Percentiles rank a stretch among this genome's conserved stretches.
phyloP scores from a whole-genome alignment of 306 rosid species.

The Sphenostylis stenocarpa region DNA sequence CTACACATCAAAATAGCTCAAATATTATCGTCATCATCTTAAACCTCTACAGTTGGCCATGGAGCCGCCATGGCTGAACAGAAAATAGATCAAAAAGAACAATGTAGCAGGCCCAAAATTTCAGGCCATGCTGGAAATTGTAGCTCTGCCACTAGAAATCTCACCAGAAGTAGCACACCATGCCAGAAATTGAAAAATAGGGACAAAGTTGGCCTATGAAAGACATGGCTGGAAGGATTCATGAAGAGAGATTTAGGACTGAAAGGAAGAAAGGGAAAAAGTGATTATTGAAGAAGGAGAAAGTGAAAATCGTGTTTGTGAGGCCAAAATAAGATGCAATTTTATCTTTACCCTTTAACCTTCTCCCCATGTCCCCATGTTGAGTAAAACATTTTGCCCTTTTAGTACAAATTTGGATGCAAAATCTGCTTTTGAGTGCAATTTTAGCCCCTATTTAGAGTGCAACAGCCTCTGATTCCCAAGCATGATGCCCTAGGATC shows the following conservation, averaged over 20 bases:
- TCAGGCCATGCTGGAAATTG: not conserved
- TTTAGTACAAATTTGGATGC: too few species aligned
- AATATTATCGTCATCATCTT: not conserved
- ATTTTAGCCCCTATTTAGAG: too few species aligned
- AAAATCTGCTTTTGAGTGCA: too few species aligned
- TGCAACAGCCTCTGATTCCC: too few species aligned
- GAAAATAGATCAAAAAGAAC: not conserved
- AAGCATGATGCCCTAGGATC: too few species aligned
- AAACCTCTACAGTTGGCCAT: not conserved
- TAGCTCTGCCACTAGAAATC: not conserved
- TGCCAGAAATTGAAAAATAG: not conserved
- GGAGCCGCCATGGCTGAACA: not conserved
- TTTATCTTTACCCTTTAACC: too few species aligned
- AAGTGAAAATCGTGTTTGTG: not conserved
- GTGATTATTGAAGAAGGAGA: not conserved
- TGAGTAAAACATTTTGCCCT: too few species aligned
- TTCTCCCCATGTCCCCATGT: too few species aligned
- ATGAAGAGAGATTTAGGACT: not conserved
- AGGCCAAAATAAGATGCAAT: too few species aligned
- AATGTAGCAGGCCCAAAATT: not conserved
- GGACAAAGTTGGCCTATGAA: not conserved
- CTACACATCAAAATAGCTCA: not conserved
- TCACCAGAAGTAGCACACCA: not conserved
- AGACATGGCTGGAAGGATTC: not conserved
- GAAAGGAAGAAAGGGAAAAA: not conserved